Percentiles rank a stretch among this genome's conserved stretches.
Conservation (phyloP, 1,139 yeast genomes). For the Geotrichum aggregatum region DNA sequence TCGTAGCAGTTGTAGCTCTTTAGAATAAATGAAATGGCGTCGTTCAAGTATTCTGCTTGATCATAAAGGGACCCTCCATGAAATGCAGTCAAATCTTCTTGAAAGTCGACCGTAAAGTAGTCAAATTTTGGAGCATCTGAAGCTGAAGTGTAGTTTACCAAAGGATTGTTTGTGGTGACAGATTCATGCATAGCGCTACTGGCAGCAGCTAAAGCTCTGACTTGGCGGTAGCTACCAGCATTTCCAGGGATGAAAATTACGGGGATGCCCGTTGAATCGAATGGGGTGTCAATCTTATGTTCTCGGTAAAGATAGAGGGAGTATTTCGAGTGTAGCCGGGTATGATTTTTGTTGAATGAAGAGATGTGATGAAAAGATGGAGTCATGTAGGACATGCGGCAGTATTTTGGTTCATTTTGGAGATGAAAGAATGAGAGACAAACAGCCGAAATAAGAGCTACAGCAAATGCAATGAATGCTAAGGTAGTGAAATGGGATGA, state of each 20-base stretch:
- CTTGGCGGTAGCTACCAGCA: constrained; percentile 81
- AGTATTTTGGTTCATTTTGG: constrained; percentile 21
- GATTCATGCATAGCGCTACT: constrained; percentile 45
- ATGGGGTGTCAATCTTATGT: constrained; percentile 39
- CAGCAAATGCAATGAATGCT: background rate
- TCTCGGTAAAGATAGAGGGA: constrained; percentile 62
- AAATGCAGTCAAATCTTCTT: constrained; percentile 93
- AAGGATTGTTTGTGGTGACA: constrained; percentile 13
- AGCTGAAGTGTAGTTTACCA: background rate
- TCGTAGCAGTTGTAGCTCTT: constrained; percentile 50
- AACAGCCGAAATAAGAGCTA: background rate
- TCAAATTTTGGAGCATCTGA: constrained; percentile 45
- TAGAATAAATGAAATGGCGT: constrained; percentile 73
- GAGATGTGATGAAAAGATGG: constrained; percentile 71
- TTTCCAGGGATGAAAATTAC: constrained; percentile 83
- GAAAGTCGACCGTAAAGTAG: constrained; percentile 86
- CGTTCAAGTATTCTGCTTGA: constrained; percentile 90
- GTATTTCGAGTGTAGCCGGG: constrained; percentile 68
- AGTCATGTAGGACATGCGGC: constrained; percentile 33
- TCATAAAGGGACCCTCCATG: constrained; percentile 91
- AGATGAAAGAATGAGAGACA: constrained; percentile 15
- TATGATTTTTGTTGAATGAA: constrained; percentile 53
- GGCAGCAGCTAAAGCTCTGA: constrained; percentile 73
- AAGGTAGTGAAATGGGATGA: constrained; percentile 3
- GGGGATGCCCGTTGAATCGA: constrained; percentile 63